A percentile compares a stretch with the other conserved stretches of the same genome.
phyloP scores from a whole-genome alignment of 2,329 filamentous ascomycete genomes.

The Ascosphaera aggregata region DNA sequence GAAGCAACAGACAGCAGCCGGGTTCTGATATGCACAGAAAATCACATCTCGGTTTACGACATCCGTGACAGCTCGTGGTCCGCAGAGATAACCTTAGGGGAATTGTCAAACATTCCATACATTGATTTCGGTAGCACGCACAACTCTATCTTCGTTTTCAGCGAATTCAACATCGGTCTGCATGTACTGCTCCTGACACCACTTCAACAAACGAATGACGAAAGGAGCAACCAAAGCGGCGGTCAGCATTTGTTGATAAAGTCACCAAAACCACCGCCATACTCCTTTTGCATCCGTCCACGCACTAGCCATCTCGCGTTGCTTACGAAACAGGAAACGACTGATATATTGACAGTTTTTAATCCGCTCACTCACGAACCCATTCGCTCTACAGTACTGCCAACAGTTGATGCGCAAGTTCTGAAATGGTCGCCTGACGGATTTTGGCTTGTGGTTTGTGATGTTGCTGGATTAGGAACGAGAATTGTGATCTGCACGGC shows the following conservation, averaged over 20 bases:
- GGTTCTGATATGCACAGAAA: constrained; percentile 14
- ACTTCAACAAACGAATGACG: background rate
- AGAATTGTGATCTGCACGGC: constrained; percentile 32
- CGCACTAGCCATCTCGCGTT: constrained; percentile 17
- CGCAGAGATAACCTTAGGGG: constrained; percentile 19
- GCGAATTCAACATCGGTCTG: constrained; percentile 18
- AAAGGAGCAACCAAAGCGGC: background rate
- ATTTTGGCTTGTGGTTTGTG: constrained; percentile 34
- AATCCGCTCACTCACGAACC: constrained; percentile 14
- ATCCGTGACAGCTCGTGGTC: constrained; percentile 14
- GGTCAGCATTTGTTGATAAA: constrained; percentile 17
- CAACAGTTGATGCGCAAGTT: constrained; percentile 32
- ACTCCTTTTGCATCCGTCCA: constrained; percentile 12
- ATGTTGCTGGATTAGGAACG: constrained; percentile 27
- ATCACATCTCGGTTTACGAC: constrained; percentile 16
- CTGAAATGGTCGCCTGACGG: constrained; percentile 37
- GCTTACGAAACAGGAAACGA: constrained; percentile 16
- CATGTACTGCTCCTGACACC: constrained; percentile 14
- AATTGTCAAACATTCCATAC: constrained; percentile 12
- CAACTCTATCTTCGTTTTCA: constrained; percentile 17
- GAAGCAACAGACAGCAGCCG: constrained; percentile 7
- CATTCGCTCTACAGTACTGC: constrained; percentile 13
- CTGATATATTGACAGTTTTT: constrained; percentile 18
- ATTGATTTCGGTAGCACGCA: constrained; percentile 17
- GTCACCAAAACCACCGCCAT: constrained; percentile 12